These are phyloP conservation scores for Gautieria morchelliformis DNA, from an alignment of 768 basidiomycete genomes.

Conservation along the genomic window DNA sequence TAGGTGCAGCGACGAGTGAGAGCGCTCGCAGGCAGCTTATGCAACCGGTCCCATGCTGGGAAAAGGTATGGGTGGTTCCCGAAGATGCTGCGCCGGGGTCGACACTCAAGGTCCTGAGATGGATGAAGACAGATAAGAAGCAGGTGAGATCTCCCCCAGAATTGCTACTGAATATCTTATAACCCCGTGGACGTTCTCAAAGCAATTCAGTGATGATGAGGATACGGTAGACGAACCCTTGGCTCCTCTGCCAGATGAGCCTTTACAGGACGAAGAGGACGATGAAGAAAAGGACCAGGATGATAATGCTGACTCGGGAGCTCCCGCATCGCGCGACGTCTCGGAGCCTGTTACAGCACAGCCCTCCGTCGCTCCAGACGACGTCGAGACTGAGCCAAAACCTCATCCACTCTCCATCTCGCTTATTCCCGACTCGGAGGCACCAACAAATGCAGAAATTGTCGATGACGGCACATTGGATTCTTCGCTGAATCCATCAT, in stretches of 20 bases:
- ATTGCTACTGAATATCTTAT: neutral
- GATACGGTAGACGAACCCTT: constrained; percentile 71
- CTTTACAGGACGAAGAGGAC: constrained; percentile 48
- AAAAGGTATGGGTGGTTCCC: constrained; percentile 61
- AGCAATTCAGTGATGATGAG: constrained; percentile 89
- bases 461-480: constrained; percentile 25
- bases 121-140: constrained; percentile 71
- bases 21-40: constrained; percentile 77
- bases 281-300: constrained; percentile 71
- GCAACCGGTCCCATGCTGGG: constrained; percentile 85
- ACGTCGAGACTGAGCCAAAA: constrained; percentile 48
- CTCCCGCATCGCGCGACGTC: constrained; percentile 25
- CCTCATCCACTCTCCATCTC: constrained; percentile 54
- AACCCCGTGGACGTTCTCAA: constrained; percentile 3
- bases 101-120: constrained; percentile 58
- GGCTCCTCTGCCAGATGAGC: constrained; percentile 69
- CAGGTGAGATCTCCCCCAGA: constrained; percentile 39
- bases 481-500: constrained; percentile 41
- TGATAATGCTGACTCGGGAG: constrained; percentile 35
- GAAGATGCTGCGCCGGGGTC: constrained; percentile 47
- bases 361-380: constrained; percentile 30
- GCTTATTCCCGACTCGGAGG: constrained; percentile 34
- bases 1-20: constrained; percentile 68
- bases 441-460: constrained; percentile 28
- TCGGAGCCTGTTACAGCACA: constrained; percentile 27